Evolutionary conservation across 192 early-diverging fungal genomes (phyloP).

Genomic region (Oehlia diaphana): DNA sequence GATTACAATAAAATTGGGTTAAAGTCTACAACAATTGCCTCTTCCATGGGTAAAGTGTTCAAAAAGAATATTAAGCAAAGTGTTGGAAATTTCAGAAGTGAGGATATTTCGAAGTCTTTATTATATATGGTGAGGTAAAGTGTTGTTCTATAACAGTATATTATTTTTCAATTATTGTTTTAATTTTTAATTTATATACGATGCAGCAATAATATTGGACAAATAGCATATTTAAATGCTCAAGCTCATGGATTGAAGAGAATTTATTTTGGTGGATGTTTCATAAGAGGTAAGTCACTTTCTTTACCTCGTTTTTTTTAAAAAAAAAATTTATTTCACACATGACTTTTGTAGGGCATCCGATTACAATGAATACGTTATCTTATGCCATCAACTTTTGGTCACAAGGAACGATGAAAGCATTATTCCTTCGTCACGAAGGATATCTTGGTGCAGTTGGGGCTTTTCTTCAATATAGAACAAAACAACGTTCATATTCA

Average conservation of each 20-base stretch:
- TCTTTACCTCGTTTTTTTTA: not conserved
- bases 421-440: conserved; percentile 95
- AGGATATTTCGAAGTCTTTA: conserved; percentile 87
- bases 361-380: conserved; percentile 96
- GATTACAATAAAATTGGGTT: conserved; percentile 93
- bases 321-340: not conserved
- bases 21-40: conserved; percentile 91
- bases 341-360: conserved; percentile 63
- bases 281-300: conserved; percentile 73
- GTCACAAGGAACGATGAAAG: conserved; percentile 93
- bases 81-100: conserved; percentile 60
- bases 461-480: conserved; percentile 52
- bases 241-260: conserved; percentile 81
- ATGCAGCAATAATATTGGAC: conserved; percentile 94
- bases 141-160: conserved; percentile 2
- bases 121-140: conserved; percentile 88
- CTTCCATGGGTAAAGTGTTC: conserved; percentile 95
- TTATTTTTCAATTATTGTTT: conserved; percentile 6
- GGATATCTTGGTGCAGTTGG: conserved; percentile 95
- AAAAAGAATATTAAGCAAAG: conserved; percentile 73
- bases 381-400: conserved; percentile 97
- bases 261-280: conserved; percentile 98
- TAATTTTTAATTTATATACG: not conserved
- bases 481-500: conserved; percentile 50
- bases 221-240: conserved; percentile 97